Base-by-base conservation (phyloP, 1,284 basidiomycete species). In the Leccinum insolens region DNA sequence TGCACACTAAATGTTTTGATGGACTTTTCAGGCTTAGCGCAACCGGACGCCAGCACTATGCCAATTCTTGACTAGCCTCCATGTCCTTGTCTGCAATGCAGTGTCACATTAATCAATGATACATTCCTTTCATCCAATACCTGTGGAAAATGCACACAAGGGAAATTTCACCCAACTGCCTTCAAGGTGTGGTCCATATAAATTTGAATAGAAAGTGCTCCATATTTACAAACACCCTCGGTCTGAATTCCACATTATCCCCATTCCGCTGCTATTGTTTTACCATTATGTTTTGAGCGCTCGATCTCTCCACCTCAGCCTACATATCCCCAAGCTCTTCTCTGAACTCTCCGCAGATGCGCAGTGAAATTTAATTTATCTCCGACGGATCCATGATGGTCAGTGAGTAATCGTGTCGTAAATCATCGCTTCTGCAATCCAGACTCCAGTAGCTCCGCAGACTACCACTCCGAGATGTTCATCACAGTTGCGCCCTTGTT, bases 21-120 rank as follows among this genome's bases (percentile, higher is more conserved):
- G 69, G 34, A 72, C 66, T 34, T 66, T 55, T 31, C 28, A 6
- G 58, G 58, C 60, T n/a, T 74, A 57, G 62, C 44, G n/a, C 20
- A 67, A 71, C 52, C 14, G 62, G 70, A 59, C 65, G 65, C 34
- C 34, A 65, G 60, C 55, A 75, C 58, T 37, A 55, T 44, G n/a
- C 44, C 63, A 37, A 61, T 31, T 52, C 59, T 7, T 44, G 46
- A 22, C 39, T 3, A 25, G 28, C n/a, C 57, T 39, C 65, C 64
- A 75, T 37, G 63, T 68, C 72, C 72, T 69, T n/a, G 49, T 64
- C 63, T 20, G 64, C 63, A 61, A 44, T 46, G 63, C 66, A 39
- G 39, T 37, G 55, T 37, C 34, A 37, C 17, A 62, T 44, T 58
- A 14, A 63, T 58, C 25, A 57, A 3, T 25, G 57, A 55, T 59